Evolutionary conservation across 202 grass and related monocot species (phyloP).

Genomic region (Eragrostis tef): DNA sequence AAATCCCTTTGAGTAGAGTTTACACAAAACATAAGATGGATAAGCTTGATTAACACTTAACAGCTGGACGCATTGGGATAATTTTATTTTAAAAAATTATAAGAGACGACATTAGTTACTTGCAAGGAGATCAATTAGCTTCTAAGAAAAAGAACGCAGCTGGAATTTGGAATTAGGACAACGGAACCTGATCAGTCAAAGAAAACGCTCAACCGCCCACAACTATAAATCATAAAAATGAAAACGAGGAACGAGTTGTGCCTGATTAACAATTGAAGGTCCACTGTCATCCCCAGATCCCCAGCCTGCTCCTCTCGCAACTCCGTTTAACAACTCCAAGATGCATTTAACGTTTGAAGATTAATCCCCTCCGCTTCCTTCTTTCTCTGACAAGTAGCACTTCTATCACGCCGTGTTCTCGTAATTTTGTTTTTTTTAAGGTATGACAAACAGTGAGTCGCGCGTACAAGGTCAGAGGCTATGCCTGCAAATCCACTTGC

Average conservation of each 20-base stretch:
- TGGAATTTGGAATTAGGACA: slow-evolving; percentile 30
- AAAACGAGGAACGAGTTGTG: slow-evolving; percentile 14
- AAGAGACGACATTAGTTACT: neutral
- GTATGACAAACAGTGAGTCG: neutral
- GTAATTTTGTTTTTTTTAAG: neutral
- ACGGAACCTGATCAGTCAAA: slow-evolving; percentile 41
- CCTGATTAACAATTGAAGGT: slow-evolving; percentile 24
- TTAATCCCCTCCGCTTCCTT: slow-evolving; percentile 1
- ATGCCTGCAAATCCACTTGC: slow-evolving; percentile 20
- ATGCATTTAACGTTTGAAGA: slow-evolving; percentile 15
- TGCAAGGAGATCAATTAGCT: slow-evolving; percentile 3
- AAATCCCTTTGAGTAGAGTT: neutral
- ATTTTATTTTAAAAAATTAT: neutral
- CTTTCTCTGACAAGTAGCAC: slow-evolving; percentile 20
- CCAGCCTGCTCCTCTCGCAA: slow-evolving; percentile 37
- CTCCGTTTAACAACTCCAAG: slow-evolving; percentile 52
- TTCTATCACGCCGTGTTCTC: neutral
- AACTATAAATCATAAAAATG: neutral
- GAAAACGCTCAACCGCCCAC: slow-evolving; percentile 51
- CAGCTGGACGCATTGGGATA: neutral
- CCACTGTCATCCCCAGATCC: slow-evolving; percentile 33
- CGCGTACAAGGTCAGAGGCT: slow-evolving; percentile 14
- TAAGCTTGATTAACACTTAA: slow-evolving; percentile 17
- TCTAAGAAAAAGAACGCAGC: neutral
- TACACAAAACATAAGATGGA: neutral